These are phyloP conservation scores for Ustilago esculenta DNA, from an alignment of 1,284 basidiomycete genomes.

Conservation along the genomic window DNA sequence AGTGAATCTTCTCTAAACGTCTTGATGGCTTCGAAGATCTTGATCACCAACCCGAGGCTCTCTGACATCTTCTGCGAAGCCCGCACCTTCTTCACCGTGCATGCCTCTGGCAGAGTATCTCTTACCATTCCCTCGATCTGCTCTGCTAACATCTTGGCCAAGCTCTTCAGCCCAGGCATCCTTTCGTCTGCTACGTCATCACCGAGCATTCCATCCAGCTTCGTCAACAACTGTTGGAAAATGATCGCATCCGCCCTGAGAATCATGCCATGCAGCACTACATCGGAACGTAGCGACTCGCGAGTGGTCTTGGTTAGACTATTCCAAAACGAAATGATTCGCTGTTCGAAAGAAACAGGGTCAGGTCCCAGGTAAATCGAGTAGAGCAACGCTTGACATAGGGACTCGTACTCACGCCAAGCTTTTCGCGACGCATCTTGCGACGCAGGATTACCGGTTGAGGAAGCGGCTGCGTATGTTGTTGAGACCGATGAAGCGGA, in stretches of 20 bases:
- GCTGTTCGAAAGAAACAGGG: conserved; percentile 30
- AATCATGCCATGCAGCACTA: conserved; percentile 13
- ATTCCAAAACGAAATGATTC: conserved; percentile 36
- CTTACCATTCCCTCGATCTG: conserved; percentile 12
- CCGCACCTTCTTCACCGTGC: conserved; percentile 16
- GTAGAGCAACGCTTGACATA: conserved; percentile 29
- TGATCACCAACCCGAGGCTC: conserved; percentile 13
- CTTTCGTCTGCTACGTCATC: conserved; percentile 27
- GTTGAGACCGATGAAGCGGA: conserved; percentile 2
- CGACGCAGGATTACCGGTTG: conserved; percentile 3
- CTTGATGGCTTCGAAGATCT: conserved; percentile 28
- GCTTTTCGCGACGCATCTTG: conserved; percentile 29
- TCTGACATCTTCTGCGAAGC: conserved; percentile 19
- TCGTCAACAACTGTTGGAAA: conserved; percentile 21
- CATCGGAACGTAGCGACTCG: conserved; percentile 19
- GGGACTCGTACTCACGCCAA: conserved; percentile 41
- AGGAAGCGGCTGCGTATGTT: conserved; percentile 4
- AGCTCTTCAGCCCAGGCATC: conserved; percentile 4
- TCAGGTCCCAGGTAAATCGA: conserved; percentile 30
- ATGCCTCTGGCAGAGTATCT: conserved; percentile 9
- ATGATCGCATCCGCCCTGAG: conserved; percentile 27
- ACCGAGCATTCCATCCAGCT: conserved; percentile 29
- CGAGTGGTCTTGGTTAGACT: conserved; percentile 9
- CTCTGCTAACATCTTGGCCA: conserved; percentile 12
- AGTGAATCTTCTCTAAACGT: conserved; percentile 21